Evolutionary conservation across 768 basidiomycete species (phyloP), one percentile per base, ranked within the genome.

Genomic region (Boletus pseudo-olivaceus): DNA sequence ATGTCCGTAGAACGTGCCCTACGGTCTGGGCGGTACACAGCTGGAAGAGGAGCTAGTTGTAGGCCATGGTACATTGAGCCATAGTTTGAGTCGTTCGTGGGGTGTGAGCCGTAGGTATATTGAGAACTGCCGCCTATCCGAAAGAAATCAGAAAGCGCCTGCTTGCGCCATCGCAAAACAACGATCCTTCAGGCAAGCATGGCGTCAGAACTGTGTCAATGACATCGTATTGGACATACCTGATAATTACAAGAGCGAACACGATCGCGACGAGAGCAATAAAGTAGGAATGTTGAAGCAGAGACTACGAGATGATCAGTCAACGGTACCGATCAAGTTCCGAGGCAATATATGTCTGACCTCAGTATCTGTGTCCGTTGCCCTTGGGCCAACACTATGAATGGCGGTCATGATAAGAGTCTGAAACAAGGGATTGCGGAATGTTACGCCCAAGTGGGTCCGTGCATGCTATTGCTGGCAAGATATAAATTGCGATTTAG

Each of bases 1-100:
- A 67, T 69, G 55, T 79, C 78, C 0, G 62, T 58, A 1, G 73
- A 74, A 39, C 57, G 69, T 3, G 72, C 65, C 34, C 63, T 66
- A 39, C 60, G 57, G 42, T 61, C 58, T 8, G 54, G 54, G 51
- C 11, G 66, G 57, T 57, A 61, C 11, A 53, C 64, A n/a, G 62
- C 57, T 45, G 62, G 68, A 2, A 61, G 50, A 34, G 58, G 59
- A 1, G 62, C n/a, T 19, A 69, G 35, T 12, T 55, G 60, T 45
- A 62, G 32, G 7, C 58, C 58, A 19, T 37, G 62, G 40, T 59
- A 57, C 27, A 57, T 40, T 4, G 64, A 53, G 15, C 41, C 53
- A 46, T 57, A 43, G 15, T 30, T 35, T 17, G 40, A 9, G 6
- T 50, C 45, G 14, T 34, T 26, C 2, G 40, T 49, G 29, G 57